Conservation (phyloP, 306 rosid species). For the Alnus rubra region DNA sequence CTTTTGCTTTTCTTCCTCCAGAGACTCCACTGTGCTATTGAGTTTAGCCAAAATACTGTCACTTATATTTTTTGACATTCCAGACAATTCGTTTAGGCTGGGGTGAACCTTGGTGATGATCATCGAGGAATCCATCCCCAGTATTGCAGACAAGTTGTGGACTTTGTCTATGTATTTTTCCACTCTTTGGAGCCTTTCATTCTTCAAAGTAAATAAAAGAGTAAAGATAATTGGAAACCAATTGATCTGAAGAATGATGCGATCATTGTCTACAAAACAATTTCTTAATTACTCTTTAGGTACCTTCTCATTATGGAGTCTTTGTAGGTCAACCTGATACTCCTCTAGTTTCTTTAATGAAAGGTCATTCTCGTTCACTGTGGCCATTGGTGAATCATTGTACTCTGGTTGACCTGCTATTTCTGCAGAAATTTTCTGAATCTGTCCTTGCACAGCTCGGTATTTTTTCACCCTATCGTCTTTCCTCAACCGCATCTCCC, state of each 20-base stretch:
- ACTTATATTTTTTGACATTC: slow-evolving; percentile 72
- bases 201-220: slow-evolving; percentile 47
- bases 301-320: slow-evolving; percentile 85
- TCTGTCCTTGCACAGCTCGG: slow-evolving; percentile 66
- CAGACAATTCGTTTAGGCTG: slow-evolving; percentile 73
- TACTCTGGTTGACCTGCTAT: slow-evolving; percentile 64
- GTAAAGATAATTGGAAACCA: slow-evolving; percentile 14
- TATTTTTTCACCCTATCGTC: slow-evolving; percentile 87
- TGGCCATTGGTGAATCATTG: slow-evolving; percentile 40
- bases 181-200: slow-evolving; percentile 76
- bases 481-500: slow-evolving; percentile 80
- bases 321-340: slow-evolving; percentile 70
- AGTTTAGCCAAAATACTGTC: slow-evolving; percentile 71
- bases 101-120: slow-evolving; percentile 81
- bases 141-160: slow-evolving; percentile 65
- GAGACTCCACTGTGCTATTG: slow-evolving; percentile 67
- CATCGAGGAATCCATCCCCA: slow-evolving; percentile 79
- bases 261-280: slow-evolving; percentile 4
- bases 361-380: slow-evolving; percentile 81
- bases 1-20: slow-evolving; percentile 77
- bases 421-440: slow-evolving; percentile 82
- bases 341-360: slow-evolving; percentile 87
- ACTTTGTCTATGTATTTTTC: slow-evolving; percentile 61
- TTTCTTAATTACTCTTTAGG: slow-evolving; percentile 22
- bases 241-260: slow-evolving; percentile 10